Evolutionary conservation across 2,329 filamentous ascomycete genomes (phyloP).

Genomic region (Fusarium sp.): DNA sequence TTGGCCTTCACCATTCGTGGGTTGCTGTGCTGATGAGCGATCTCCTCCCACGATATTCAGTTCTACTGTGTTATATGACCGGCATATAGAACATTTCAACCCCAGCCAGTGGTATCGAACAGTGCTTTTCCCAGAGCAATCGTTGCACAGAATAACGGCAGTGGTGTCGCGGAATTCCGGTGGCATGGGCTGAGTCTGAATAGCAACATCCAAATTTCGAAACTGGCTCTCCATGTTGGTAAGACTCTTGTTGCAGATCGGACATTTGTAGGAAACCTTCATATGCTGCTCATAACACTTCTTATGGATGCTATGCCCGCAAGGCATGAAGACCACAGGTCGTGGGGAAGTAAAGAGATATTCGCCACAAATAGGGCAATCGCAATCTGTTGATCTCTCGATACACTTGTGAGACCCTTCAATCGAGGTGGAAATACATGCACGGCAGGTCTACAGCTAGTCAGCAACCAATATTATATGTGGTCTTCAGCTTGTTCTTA

Average conservation of each 20-base stretch:
- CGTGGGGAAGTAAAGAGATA: conserved; percentile 95
- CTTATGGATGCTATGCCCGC: conserved; percentile 95
- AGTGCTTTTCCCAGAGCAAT: conserved; percentile 89
- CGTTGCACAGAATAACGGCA: conserved; percentile 91
- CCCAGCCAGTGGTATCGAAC: conserved; percentile 96
- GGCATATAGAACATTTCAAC: conserved; percentile 83
- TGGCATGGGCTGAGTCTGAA: conserved; percentile 93
- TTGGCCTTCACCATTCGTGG: conserved; percentile 44
- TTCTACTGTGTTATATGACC: conserved; percentile 78
- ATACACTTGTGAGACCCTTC: conserved; percentile 91
- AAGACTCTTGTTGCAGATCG: conserved; percentile 96
- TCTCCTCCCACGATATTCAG: conserved; percentile 69
- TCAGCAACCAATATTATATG: conserved; percentile 5
- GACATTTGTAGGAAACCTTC: conserved; percentile 92
- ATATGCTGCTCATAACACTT: conserved; percentile 91
- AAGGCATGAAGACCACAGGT: conserved; percentile 92
- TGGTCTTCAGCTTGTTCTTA: conserved; percentile 56
- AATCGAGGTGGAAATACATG: conserved; percentile 92
- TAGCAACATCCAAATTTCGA: conserved; percentile 88
- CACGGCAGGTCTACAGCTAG: conserved; percentile 79
- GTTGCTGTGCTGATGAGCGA: conserved; percentile 45
- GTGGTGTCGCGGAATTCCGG: conserved; percentile 82
- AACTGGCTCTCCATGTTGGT: conserved; percentile 98
- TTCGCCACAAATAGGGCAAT: conserved; percentile 96
- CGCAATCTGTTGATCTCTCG: conserved; percentile 91